Evolutionary conservation across 257 asterid species (phyloP), one percentile per base, ranked within the genome.

Genomic region (Marsdenia floribunda): DNA sequence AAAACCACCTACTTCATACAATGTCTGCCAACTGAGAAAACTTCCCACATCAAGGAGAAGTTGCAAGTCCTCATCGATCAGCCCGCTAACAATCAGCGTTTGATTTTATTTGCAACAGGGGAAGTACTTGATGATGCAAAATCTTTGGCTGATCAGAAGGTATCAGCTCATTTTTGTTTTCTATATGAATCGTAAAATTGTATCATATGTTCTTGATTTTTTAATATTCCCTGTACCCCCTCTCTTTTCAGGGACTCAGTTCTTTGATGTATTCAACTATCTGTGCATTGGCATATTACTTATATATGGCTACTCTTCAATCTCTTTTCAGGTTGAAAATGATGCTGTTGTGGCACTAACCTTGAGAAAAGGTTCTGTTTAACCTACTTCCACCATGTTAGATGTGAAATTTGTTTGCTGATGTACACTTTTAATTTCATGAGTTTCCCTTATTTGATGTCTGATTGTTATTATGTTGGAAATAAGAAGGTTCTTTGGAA

Each of bases 131-230:
- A 90, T 52, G 98, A 94, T 81, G 82, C 88, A 37, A 92, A 88
- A 83, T 77, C 98, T 37, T 85, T 92, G 72, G 98, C 97, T 35
- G 97, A 92, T 86, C 97, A 92, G 81, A 90, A 89, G 93, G 98
- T 94, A 78, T 35, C 14, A 3, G 3, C 49, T 5, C 57, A 57
- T 74, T 35, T 50, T 40, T 16, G 15, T 19, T 49, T 10, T 46
- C 24, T 29, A 37, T 74, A 18, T 58, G 22, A 18, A 70, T 50
- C 67, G 38, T 42, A 24, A 35, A 59, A 16, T 53, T 44, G 37
- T 53, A 38, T 77, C 54, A 14, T 22, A 5, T 26, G 40, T 60
- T 1, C 3, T 72, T 72, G 40, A n/a, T 29, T 63, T 59, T 14
- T 26, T 63, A 24, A 12, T 19, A 68, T 68, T 42, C 54, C 53